A percentile compares a stretch with the other conserved stretches of the same genome.
phyloP scores from a whole-genome alignment of 192 early-diverging fungal genomes.

The Entomortierella chlamydospora region DNA sequence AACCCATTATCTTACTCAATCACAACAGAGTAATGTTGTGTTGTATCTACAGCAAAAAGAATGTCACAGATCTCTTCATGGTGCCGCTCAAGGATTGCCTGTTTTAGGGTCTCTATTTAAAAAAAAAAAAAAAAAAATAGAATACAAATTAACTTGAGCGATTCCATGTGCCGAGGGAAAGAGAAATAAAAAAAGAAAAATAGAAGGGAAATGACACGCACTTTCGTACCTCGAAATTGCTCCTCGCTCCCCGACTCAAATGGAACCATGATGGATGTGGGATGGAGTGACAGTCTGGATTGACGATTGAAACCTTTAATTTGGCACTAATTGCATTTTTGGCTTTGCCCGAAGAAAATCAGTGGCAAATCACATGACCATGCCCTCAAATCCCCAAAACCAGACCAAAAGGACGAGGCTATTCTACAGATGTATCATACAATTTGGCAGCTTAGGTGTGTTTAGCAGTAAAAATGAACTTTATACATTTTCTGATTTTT shows the following conservation, averaged over 20 bases:
- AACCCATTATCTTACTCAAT: slow-evolving; percentile 31
- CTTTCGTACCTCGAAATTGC: slow-evolving; percentile 18
- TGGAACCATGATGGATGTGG: not conserved
- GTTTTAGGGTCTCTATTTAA: slow-evolving; percentile 11
- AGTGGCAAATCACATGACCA: not conserved
- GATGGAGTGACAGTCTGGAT: not conserved
- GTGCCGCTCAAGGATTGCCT: slow-evolving; percentile 34
- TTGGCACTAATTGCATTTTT: not conserved
- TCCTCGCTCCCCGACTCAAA: slow-evolving; percentile 28
- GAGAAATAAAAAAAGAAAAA: not conserved
- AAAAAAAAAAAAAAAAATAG: not conserved
- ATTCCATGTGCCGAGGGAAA: not conserved
- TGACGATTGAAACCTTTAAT: not conserved
- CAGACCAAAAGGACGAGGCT: no score
- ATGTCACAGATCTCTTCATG: slow-evolving; percentile 41
- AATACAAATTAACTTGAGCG: no score
- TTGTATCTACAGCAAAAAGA: slow-evolving; percentile 24
- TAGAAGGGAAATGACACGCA: not conserved
- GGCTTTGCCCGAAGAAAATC: not conserved
- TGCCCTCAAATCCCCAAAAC: no score
- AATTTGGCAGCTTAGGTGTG: no score
- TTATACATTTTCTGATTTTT: slow-evolving; percentile 2
- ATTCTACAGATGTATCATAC: no score
- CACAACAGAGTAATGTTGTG: slow-evolving; percentile 39
- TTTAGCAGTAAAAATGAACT: not conserved